phyloP scores from a whole-genome alignment of 2,329 filamentous ascomycete genomes.

The Stagonosporopsis vannaccii region DNA sequence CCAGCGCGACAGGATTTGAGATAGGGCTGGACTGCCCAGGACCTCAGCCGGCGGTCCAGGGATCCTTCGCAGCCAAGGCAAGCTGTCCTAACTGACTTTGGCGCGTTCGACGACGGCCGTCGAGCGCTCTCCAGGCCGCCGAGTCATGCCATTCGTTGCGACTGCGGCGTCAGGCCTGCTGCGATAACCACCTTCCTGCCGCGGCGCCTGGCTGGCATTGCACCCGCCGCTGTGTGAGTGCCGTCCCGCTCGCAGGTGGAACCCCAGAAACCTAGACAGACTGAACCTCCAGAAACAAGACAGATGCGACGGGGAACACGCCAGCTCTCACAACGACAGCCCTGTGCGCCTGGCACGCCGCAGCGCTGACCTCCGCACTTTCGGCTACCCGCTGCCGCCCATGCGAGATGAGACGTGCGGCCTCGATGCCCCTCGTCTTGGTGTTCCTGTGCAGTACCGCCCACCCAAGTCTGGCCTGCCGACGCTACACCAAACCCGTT shows the following conservation, averaged over 20 bases:
- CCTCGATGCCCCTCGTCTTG: background rate
- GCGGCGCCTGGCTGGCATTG: conserved; percentile 4
- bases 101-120: conserved; percentile 19
- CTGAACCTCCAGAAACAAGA: background rate
- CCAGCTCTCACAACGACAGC: background rate
- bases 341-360: conserved; percentile 6
- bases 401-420: background rate
- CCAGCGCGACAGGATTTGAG: conserved; percentile 3
- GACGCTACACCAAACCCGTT: too few relatives aligned
- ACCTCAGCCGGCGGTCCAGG: conserved; percentile 10
- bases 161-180: conserved; percentile 1
- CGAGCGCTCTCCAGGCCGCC: background rate
- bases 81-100: conserved; percentile 26
- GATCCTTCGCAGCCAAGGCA: conserved; percentile 14
- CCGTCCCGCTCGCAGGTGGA: background rate
- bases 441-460: background rate
- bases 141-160: conserved; percentile 12
- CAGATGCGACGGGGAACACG: background rate
- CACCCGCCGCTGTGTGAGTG: background rate
- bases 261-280: background rate
- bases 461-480: background rate
- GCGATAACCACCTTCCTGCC: conserved; percentile 11
- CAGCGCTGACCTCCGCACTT: conserved; percentile 1
- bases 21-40: conserved; percentile 11
- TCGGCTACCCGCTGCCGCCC: background rate